phyloP scores from a whole-genome alignment of 2,329 filamentous ascomycete genomes.

The Fusarium gaditjirri region DNA sequence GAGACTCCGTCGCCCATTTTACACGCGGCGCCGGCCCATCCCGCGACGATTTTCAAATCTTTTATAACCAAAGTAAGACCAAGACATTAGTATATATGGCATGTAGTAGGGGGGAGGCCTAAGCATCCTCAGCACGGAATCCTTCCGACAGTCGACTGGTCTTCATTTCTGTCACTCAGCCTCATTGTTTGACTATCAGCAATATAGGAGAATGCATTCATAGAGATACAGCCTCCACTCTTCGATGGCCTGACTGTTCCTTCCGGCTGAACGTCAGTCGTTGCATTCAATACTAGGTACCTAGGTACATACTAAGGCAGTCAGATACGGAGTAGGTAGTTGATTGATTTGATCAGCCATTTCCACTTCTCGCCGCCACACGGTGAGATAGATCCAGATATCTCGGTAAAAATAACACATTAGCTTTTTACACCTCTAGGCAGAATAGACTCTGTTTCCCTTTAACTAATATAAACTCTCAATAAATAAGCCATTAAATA shows the following conservation, averaged over 20 bases:
- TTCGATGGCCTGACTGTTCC: background rate
- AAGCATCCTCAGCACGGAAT: background rate
- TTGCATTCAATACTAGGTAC: background rate
- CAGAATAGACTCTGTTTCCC: no score
- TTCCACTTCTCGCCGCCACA: no score
- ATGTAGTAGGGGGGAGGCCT: background rate
- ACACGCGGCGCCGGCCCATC: slow-evolving; percentile 35
- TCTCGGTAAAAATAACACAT: no score
- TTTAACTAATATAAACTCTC: no score
- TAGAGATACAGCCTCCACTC: background rate
- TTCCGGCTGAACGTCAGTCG: background rate
- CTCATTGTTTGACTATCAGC: background rate
- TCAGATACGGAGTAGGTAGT: background rate
- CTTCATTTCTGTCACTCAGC: background rate
- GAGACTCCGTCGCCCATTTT: background rate
- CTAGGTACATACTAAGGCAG: no score
- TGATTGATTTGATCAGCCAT: no score
- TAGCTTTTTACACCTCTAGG: no score
- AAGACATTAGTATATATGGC: background rate
- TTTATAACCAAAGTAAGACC: background rate
- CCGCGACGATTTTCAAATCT: slow-evolving; percentile 17
- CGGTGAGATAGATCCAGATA: no score
- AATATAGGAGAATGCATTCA: background rate
- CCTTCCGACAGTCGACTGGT: background rate
- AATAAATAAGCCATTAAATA: no score